Evolutionary conservation across 2,329 filamentous ascomycete species (phyloP).

Genomic region (Ascochyta fabae): DNA sequence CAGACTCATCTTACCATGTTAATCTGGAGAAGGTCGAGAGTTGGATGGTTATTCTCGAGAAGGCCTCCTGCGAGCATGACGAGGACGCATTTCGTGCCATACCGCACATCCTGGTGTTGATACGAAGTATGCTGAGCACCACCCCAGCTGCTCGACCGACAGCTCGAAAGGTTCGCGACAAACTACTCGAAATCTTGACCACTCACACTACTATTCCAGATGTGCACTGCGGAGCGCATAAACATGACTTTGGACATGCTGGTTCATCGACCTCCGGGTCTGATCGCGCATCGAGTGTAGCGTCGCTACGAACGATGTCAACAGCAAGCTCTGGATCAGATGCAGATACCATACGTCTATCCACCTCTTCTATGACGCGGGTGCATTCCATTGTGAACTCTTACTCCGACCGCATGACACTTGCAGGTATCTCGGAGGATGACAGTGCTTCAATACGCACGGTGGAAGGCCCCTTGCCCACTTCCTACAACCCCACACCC

Average conservation of each 20-base stretch:
- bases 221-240: constrained; percentile 45
- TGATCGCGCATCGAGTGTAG: constrained; percentile 37
- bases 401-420: constrained; percentile 39
- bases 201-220: constrained; percentile 40
- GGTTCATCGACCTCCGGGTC: constrained; percentile 35
- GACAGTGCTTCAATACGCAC: constrained; percentile 39
- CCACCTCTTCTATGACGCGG: constrained; percentile 29
- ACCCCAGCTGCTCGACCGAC: constrained; percentile 51
- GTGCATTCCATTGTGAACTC: constrained; percentile 41
- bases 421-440: constrained; percentile 42
- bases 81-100: constrained; percentile 50
- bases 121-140: constrained; percentile 52
- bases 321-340: constrained; percentile 40
- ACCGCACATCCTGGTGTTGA: constrained; percentile 50
- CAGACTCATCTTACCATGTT: constrained; percentile 74
- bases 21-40: constrained; percentile 71
- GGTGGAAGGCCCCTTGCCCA: constrained; percentile 26
- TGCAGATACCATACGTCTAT: constrained; percentile 39
- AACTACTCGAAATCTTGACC: constrained; percentile 41
- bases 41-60: constrained; percentile 69
- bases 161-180: constrained; percentile 51
- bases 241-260: constrained; percentile 36
- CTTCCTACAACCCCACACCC: constrained; percentile 24
- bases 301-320: constrained; percentile 38
- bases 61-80: constrained; percentile 58